Conservation (phyloP, 1,139 yeast genomes). For the Zygoascus sp. region DNA sequence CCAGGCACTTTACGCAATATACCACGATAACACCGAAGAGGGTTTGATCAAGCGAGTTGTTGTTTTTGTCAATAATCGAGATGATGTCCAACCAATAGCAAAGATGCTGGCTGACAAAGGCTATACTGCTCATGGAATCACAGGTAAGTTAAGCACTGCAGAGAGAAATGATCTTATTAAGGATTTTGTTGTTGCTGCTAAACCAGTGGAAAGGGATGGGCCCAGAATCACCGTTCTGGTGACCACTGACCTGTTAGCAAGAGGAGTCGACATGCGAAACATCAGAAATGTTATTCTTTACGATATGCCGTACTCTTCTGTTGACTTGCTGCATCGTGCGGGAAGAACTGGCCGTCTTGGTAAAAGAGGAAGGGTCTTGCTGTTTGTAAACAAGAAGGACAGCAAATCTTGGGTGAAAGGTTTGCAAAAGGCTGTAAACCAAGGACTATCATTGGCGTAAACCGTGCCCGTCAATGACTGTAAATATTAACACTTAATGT, state of each 20-base stretch:
- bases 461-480: slow-evolving; percentile 18
- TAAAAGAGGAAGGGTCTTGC: slow-evolving; percentile 79
- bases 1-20: slow-evolving; percentile 82
- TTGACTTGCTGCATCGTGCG: slow-evolving; percentile 83
- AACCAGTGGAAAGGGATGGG: slow-evolving; percentile 30
- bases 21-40: slow-evolving; percentile 75
- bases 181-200: slow-evolving; percentile 61
- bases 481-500: slow-evolving; percentile 17
- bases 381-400: slow-evolving; percentile 64
- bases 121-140: slow-evolving; percentile 58
- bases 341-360: slow-evolving; percentile 96
- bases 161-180: slow-evolving; percentile 54
- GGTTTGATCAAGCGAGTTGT: slow-evolving; percentile 77
- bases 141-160: slow-evolving; percentile 57
- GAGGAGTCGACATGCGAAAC: slow-evolving; percentile 84
- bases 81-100: slow-evolving; percentile 56
- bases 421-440: slow-evolving; percentile 60
- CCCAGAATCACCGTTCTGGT: slow-evolving; percentile 54
- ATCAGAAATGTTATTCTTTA: slow-evolving; percentile 76
- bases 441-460: slow-evolving; percentile 28
- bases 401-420: slow-evolving; percentile 79
- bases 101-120: slow-evolving; percentile 52
- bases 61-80: slow-evolving; percentile 77
- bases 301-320: slow-evolving; percentile 80
- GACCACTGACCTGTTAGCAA: slow-evolving; percentile 85